These are phyloP conservation scores for Medicago arabica DNA, from an alignment of 306 rosid genomes.

Conservation along the genomic window DNA sequence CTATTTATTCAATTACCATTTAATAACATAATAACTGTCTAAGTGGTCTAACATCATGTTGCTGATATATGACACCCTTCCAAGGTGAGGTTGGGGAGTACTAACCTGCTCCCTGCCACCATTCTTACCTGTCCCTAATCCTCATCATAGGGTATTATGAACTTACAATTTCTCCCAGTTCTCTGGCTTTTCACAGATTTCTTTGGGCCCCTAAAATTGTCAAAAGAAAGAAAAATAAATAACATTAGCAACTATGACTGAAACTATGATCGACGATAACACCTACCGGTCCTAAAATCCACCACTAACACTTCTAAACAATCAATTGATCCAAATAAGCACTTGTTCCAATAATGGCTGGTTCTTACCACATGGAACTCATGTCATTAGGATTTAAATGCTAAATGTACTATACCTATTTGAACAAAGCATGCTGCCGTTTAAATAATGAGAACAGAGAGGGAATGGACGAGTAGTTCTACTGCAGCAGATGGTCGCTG, in stretches of 20 bases:
- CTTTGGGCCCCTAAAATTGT: conserved; percentile 16
- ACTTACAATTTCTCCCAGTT: not conserved
- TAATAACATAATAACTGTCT: not conserved
- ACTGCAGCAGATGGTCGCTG: not conserved
- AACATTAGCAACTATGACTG: not conserved
- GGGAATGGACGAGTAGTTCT: conserved; percentile 9
- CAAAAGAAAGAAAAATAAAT: not conserved
- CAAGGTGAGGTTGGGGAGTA: not conserved
- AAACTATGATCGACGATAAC: not conserved
- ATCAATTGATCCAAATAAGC: not conserved
- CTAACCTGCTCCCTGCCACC: not conserved
- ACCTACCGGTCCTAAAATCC: not conserved
- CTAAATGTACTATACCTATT: not conserved
- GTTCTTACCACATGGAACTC: not conserved
- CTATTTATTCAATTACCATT: not conserved
- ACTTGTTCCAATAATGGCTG: not conserved
- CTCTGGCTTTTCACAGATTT: not conserved
- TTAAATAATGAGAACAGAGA: not conserved
- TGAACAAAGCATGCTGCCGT: not conserved
- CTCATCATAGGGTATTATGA: not conserved
- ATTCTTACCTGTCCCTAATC: not conserved
- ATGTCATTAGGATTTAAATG: conserved; percentile 21
- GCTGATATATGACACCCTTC: not conserved
- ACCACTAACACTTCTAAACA: not conserved
- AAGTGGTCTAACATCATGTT: not conserved